Base-by-base conservation (phyloP, 2,329 filamentous ascomycete species). In the Colletotrichum sp. region DNA sequence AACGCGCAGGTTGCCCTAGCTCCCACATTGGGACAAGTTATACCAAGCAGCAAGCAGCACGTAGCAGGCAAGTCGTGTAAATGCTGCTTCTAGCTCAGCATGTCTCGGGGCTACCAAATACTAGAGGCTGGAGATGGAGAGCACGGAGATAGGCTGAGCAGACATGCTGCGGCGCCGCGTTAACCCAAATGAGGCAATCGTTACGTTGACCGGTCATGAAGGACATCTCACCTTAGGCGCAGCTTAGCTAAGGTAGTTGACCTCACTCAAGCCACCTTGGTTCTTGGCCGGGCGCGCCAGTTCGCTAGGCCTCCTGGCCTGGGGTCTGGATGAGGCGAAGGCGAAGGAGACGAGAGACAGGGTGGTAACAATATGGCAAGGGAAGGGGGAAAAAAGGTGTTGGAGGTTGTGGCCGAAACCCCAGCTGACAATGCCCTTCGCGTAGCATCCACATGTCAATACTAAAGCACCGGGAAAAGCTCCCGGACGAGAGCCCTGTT, bases 171-270 rank as follows among this genome's bases (percentile, higher is more conserved):
- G 28, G 62, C 62, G 63, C 30, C 60, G 30, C 21, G 44, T 75
- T 66, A 66, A 24, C 18, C 72, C 72, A n/a, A 75, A 75, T 66
- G 72, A 71, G 72, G 72, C 59, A 75, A 75, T 75, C 44, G 72
- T 75, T 75, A 71, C 72, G 72, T 75, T 66, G 62, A 62, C 57
- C 57, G 28, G 44, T 28, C n/a, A 70, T 70, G n/a, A 52, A 32
- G 57, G 59, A 3, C 44, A 36, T 65, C 67, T 74, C 71, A 69
- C 66, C 57, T 57, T 21, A 26, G 32, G 32, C 36, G 21, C 32
- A 21, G 67, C 67, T 74, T 74, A 66, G 59, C 72, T 71, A 59
- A 74, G 67, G 36, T 59, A n/a, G 36, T 63, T 32, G 57, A 52
- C 34, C 68, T 28, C 68, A 55, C 57, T 60, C n/a, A 34, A 60